Percentiles rank a stretch among this genome's conserved stretches.
Conservation (phyloP, 768 basidiomycete genomes). For the button mushroom (Agaricus bisporus) region DNA sequence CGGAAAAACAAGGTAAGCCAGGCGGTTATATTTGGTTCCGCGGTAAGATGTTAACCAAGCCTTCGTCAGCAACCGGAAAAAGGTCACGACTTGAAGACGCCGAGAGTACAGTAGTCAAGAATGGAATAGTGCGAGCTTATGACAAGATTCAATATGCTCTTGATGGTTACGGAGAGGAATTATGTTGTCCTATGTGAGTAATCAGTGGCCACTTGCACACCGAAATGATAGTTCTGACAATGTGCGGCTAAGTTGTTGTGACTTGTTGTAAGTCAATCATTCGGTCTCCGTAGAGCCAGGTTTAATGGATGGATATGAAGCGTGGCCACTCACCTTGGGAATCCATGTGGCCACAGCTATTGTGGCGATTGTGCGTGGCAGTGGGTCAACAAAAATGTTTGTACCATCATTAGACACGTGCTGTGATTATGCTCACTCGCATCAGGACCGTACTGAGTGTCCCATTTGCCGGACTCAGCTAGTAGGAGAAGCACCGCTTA, state of each 20-base stretch:
- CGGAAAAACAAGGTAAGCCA: not conserved
- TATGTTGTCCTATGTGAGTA: slow-evolving; percentile 69
- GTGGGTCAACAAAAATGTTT: slow-evolving; percentile 53
- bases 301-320: slow-evolving; percentile 24
- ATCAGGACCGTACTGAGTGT: slow-evolving; percentile 36
- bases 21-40: too few relatives aligned
- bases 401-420: slow-evolving; percentile 12
- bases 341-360: slow-evolving; percentile 70
- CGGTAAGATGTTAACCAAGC: too few relatives aligned
- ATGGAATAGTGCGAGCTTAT: slow-evolving; percentile 37
- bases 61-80: slow-evolving; percentile 8
- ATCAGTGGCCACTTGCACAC: not conserved
- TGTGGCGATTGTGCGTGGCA: slow-evolving; percentile 62
- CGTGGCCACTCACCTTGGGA: slow-evolving; percentile 53
- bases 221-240: slow-evolving; percentile 9
- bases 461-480: slow-evolving; percentile 54
- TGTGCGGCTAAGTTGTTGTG: slow-evolving; percentile 49
- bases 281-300: not conserved
- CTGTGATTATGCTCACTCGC: slow-evolving; percentile 2
- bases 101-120: slow-evolving; percentile 22
- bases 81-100: slow-evolving; percentile 10
- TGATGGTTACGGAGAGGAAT: slow-evolving; percentile 52
- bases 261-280: slow-evolving; percentile 51
- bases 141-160: slow-evolving; percentile 25
- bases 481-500: slow-evolving; percentile 34